A percentile compares a stretch with the other conserved stretches of the same genome.
Evolutionary conservation across 345 rosid species (phyloP).

Genomic region (Arabidopsis suecica): DNA sequence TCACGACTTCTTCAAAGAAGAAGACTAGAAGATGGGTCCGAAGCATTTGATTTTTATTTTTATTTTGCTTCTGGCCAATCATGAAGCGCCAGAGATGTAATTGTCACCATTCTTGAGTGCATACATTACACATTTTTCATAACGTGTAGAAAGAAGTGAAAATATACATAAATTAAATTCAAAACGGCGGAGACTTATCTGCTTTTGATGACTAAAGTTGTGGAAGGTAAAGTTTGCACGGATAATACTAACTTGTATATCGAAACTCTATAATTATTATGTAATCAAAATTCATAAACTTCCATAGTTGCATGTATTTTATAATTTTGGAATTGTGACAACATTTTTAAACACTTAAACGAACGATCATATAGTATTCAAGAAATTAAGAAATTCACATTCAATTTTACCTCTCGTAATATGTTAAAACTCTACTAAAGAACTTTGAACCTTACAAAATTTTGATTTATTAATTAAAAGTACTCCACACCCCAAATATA

Average conservation of each 20-base stretch:
- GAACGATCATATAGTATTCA: neutral
- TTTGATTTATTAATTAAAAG: too few relatives aligned
- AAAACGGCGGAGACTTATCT: neutral
- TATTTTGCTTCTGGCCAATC: constrained; percentile 17
- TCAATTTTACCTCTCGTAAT: neutral
- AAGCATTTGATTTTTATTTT: constrained; percentile 20
- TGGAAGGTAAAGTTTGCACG: constrained; percentile 35
- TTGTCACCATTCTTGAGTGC: constrained; percentile 24
- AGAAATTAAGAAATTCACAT: neutral
- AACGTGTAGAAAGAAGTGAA: constrained; percentile 27
- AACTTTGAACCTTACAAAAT: neutral
- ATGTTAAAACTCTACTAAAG: neutral
- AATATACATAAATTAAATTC: neutral
- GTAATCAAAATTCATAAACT: neutral
- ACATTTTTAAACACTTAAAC: neutral
- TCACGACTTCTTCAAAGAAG: constrained; percentile 36
- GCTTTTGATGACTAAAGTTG: constrained; percentile 9
- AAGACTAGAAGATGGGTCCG: constrained; percentile 29
- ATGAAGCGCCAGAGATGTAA: neutral
- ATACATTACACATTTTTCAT: constrained; percentile 25
- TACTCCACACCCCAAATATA: too few relatives aligned
- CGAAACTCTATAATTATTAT: neutral
- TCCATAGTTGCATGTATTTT: neutral
- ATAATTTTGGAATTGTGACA: neutral
- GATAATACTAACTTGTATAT: constrained; percentile 17